Percentiles rank a stretch among this genome's conserved stretches.
These are phyloP conservation scores for Sarocladium brachiariae DNA, from an alignment of 2,329 filamentous ascomycete species.

Conservation along the genomic window DNA sequence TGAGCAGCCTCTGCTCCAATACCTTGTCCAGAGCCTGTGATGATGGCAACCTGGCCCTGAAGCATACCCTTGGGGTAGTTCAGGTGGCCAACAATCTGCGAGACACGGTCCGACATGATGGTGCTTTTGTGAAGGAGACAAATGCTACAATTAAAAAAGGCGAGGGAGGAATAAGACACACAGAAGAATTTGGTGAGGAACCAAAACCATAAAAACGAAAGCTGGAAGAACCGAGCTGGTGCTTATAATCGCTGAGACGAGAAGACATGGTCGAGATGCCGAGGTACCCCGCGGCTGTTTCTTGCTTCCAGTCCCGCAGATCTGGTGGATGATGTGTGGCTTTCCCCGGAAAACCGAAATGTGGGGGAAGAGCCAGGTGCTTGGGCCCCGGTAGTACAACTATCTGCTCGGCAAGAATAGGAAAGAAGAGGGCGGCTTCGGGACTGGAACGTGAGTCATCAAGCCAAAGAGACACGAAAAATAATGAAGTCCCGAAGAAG, in stretches of 20 bases:
- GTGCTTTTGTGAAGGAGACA: neutral
- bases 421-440: neutral
- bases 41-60: conserved; percentile 74
- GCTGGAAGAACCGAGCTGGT: too few species aligned
- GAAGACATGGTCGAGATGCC: too few species aligned
- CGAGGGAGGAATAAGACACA: too few species aligned
- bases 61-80: conserved; percentile 78
- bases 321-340: neutral
- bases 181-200: too few species aligned
- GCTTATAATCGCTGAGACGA: too few species aligned
- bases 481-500: too few species aligned
- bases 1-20: conserved; percentile 80
- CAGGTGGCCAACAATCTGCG: conserved; percentile 70
- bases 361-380: too few species aligned
- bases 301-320: neutral
- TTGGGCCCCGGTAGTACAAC: too few species aligned
- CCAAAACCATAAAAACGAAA: too few species aligned
- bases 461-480: too few species aligned
- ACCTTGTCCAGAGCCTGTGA: conserved; percentile 80
- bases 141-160: too few species aligned
- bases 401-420: too few species aligned
- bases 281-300: conserved; percentile 11
- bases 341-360: neutral
- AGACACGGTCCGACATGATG: conserved; percentile 50
- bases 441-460: neutral